phyloP scores from a whole-genome alignment of 371 early-diverging fungal genomes.

The Mortierella sp. region DNA sequence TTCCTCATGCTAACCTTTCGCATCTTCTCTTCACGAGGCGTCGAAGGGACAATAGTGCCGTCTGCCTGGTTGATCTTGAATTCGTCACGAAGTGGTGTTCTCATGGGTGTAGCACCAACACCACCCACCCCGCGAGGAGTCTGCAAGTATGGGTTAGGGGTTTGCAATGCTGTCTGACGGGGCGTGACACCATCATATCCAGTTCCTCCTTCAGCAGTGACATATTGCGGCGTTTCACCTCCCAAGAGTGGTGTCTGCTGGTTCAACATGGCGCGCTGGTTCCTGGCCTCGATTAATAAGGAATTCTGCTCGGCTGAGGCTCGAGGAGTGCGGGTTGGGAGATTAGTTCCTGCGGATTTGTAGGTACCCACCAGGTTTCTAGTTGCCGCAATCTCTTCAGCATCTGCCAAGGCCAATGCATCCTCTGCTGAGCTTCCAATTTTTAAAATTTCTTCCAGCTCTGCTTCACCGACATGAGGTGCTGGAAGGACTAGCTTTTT shows the following conservation, averaged over 20 bases:
- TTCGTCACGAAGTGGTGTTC: slow-evolving; percentile 68
- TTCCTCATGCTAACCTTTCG: slow-evolving; percentile 66
- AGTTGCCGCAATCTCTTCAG: slow-evolving; percentile 71
- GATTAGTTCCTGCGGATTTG: slow-evolving; percentile 66
- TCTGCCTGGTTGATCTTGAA: slow-evolving; percentile 62
- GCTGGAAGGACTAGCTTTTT: slow-evolving; percentile 87
- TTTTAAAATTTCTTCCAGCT: slow-evolving; percentile 93
- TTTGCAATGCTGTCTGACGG: slow-evolving; percentile 65
- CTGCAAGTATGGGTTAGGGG: slow-evolving; percentile 87
- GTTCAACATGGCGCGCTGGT: slow-evolving; percentile 79
- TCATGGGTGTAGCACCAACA: slow-evolving; percentile 60
- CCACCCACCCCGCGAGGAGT: slow-evolving; percentile 54
- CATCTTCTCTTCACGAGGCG: slow-evolving; percentile 67
- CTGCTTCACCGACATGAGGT: slow-evolving; percentile 92
- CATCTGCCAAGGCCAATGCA: slow-evolving; percentile 79
- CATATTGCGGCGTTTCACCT: slow-evolving; percentile 68
- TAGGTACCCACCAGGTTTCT: slow-evolving; percentile 80
- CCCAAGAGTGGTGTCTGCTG: slow-evolving; percentile 94
- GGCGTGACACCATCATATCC: slow-evolving; percentile 83
- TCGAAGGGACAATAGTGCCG: slow-evolving; percentile 52
- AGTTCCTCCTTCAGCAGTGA: slow-evolving; percentile 60
- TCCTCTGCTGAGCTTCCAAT: slow-evolving; percentile 87
- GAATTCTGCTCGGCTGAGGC: slow-evolving; percentile 81
- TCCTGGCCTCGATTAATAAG: slow-evolving; percentile 86
- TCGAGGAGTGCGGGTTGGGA: slow-evolving; percentile 75